Evolutionary conservation across 1,284 basidiomycete genomes (phyloP), one percentile per base, ranked within the genome.

Genomic region (Austropuccinia psidii): DNA sequence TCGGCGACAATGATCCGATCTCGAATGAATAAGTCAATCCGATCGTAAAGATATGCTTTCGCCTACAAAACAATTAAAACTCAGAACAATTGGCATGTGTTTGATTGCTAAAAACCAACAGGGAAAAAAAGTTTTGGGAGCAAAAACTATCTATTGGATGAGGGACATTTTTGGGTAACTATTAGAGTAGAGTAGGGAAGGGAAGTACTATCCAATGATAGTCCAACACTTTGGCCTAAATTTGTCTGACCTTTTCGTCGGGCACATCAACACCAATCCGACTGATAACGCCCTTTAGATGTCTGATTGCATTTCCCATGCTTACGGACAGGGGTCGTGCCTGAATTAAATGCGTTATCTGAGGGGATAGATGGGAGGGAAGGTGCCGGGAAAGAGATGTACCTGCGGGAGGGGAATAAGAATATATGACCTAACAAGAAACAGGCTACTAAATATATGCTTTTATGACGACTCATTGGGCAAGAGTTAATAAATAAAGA

Each of bases 281-380:
- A 79, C 91, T 94, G 80, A 99, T 97, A 79, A 98, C 93, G 75
- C 96, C 85, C 83, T 99, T 98, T 79, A 99, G 85, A 81, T 95
- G 91, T 74, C 94, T 86, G 77, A 93, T 92, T 0, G 93, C 93
- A 79, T 94, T 94, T 0, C 91, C 93, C 87, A 93, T 92, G 31
- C 91, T 91, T n/a, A 92, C 88, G n/a, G 90, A 90, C 88, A 94
- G 89, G 0, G 91, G 90, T 65, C 93, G 84, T 33, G 90, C 89
- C 68, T 89, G 86, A 19, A 93, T 90, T 19, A 95, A 85, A 81
- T 93, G 89, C 31, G 87, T 89, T 77, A 96, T 95, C 84, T 96
- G 93, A 19, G 91, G 90, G 6, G 90, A 91, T 43, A 93, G 84
- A 81, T 92, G 87, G 13, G 89, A 89, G 86, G 90, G 90, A 49